These are phyloP conservation scores for Ochromonas danica DNA, from an alignment of 108 stramenopile genomes.

Conservation along the genomic window DNA sequence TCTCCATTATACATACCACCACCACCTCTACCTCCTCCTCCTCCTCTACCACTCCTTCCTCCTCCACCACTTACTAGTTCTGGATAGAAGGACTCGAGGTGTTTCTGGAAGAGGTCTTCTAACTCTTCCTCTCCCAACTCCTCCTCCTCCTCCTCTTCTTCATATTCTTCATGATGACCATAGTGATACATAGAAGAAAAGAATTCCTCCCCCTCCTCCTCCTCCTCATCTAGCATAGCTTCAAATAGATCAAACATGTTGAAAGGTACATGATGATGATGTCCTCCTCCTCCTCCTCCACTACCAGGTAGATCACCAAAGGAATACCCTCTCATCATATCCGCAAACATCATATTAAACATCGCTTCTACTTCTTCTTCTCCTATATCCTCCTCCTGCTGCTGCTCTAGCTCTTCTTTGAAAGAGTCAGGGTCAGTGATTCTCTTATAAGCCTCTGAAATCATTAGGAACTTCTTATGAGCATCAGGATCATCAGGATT, in stretches of 20 bases:
- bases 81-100: not conserved
- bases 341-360: conserved; percentile 36
- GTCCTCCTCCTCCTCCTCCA: conserved; percentile 7
- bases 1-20: not conserved
- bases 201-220: not conserved
- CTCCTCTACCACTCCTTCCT: not conserved
- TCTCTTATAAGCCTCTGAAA: conserved; percentile 31
- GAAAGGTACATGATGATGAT: not conserved
- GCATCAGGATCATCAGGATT: conserved; percentile 35
- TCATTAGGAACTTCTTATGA: conserved; percentile 3
- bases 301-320: not conserved
- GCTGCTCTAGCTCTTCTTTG: conserved; percentile 20
- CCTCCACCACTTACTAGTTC: not conserved
- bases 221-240: conserved; percentile 4
- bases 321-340: conserved; percentile 12
- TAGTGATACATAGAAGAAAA: not conserved
- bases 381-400: not conserved
- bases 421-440: conserved; percentile 36
- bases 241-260: conserved; percentile 31
- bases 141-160: not conserved
- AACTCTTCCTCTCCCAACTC: not conserved
- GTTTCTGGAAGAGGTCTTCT: not conserved
- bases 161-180: conserved; percentile 7
- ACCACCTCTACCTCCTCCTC: not conserved
- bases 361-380: conserved; percentile 28